Conservation (phyloP, 352 stramenopile genomes). For the Pythium guiyangense region DNA sequence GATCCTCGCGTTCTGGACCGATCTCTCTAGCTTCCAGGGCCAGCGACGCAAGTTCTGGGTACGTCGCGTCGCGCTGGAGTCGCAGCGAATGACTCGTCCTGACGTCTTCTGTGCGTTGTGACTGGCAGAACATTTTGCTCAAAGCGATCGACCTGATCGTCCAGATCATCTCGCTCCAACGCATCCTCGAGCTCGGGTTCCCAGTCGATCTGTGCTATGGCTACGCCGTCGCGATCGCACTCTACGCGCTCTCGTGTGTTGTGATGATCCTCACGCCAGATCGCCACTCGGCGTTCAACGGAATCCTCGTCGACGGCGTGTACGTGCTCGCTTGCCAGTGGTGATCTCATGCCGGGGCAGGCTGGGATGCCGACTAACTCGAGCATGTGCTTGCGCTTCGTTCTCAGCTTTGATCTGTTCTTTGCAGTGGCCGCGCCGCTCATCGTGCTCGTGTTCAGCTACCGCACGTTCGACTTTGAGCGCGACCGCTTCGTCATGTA, state of each 20-base stretch:
- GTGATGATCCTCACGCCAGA: conserved; percentile 14
- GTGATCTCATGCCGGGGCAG: too few relatives aligned
- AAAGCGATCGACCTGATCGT: conserved; percentile 25
- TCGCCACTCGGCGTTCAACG: conserved; percentile 21
- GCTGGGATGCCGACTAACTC: not conserved
- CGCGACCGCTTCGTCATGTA: conserved; percentile 20
- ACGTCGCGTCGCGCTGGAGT: not conserved
- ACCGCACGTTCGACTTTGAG: conserved; percentile 28
- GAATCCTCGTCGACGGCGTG: conserved; percentile 30
- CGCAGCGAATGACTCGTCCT: too few relatives aligned
- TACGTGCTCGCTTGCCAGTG: conserved; percentile 10
- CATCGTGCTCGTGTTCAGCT: conserved; percentile 23
- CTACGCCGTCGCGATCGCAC: conserved; percentile 21
- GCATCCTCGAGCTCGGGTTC: conserved; percentile 29
- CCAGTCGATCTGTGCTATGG: conserved; percentile 20
- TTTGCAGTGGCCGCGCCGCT: conserved; percentile 32
- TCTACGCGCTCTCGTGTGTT: conserved; percentile 23
- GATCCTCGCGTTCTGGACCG: conserved; percentile 15
- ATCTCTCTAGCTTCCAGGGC: conserved; percentile 25
- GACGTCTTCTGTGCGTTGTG: not conserved
- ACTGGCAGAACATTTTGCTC: conserved; percentile 27
- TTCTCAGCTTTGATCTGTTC: conserved; percentile 29
- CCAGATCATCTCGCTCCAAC: conserved; percentile 21
- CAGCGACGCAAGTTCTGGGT: conserved; percentile 43
- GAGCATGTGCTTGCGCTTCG: not conserved